Evolutionary conservation across 78 protist species (phyloP).

Genomic region (Diacronema lutheri): DNA sequence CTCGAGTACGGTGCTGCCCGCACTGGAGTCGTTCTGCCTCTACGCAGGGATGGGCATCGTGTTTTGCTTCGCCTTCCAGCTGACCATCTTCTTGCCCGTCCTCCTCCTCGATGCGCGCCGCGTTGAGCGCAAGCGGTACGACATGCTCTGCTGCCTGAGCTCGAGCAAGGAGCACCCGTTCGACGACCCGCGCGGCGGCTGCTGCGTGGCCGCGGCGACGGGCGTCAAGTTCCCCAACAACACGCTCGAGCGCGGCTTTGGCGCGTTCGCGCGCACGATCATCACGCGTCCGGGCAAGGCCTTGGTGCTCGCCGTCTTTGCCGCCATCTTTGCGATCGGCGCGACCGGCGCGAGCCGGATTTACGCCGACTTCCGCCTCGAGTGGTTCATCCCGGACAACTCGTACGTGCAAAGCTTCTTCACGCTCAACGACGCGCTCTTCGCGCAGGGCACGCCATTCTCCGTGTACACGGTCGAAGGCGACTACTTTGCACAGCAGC

Average conservation of each 20-base stretch:
- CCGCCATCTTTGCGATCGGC: background rate
- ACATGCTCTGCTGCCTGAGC: constrained; percentile 3
- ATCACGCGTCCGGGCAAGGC: background rate
- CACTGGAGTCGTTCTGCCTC: constrained; percentile 29
- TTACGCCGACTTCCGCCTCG: background rate
- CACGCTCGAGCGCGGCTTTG: background rate
- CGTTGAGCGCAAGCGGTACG: background rate
- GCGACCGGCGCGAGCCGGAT: background rate
- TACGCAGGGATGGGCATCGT: constrained; percentile 28
- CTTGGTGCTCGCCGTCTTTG: background rate
- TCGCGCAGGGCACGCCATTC: too few species aligned
- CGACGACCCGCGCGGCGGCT: too few species aligned
- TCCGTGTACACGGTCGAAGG: too few species aligned
- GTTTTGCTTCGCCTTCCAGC: constrained; percentile 17
- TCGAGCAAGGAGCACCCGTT: too few species aligned
- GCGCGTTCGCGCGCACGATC: background rate
- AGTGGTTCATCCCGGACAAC: constrained; percentile 10
- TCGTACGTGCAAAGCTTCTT: background rate
- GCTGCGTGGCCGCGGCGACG: background rate
- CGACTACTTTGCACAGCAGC: too few species aligned
- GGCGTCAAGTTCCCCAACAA: background rate
- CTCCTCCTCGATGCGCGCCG: constrained; percentile 16
- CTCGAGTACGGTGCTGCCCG: background rate
- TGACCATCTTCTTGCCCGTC: constrained; percentile 15
- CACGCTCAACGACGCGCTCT: background rate